These are phyloP conservation scores for Arthrobotrys megalospora DNA, from an alignment of 2,329 filamentous ascomycete genomes.

Conservation along the genomic window DNA sequence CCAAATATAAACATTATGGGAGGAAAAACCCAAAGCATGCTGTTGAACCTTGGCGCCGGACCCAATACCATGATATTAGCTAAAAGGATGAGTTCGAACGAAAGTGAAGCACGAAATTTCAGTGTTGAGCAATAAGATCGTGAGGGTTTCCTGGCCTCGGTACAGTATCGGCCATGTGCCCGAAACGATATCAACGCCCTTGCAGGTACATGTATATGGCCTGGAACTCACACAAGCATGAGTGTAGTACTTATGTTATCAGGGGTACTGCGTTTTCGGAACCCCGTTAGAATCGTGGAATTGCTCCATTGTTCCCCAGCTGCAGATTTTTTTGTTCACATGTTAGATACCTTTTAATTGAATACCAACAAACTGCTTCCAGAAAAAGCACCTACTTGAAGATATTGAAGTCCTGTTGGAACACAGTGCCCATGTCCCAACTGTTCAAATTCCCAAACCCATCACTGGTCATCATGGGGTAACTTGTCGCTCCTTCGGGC, in stretches of 20 bases:
- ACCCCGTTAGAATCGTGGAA: slow-evolving; percentile 49
- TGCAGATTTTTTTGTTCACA: slow-evolving; percentile 16
- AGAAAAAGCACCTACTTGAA: slow-evolving; percentile 42
- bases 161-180: not conserved
- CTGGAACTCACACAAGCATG: not conserved
- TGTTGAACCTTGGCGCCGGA: slow-evolving; percentile 31
- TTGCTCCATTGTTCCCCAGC: slow-evolving; percentile 44
- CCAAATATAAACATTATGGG: slow-evolving; percentile 4
- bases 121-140: slow-evolving; percentile 2
- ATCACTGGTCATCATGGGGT: slow-evolving; percentile 33
- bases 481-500: slow-evolving; percentile 14
- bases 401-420: slow-evolving; percentile 44
- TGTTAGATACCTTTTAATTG: slow-evolving; percentile 12
- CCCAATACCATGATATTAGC: slow-evolving; percentile 19
- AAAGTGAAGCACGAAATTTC: not conserved
- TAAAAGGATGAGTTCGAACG: slow-evolving; percentile 16
- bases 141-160: slow-evolving; percentile 2
- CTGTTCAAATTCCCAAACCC: slow-evolving; percentile 30
- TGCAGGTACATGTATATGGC: not conserved
- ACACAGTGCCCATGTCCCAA: slow-evolving; percentile 45
- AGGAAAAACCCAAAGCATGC: slow-evolving; percentile 2
- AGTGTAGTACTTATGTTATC: not conserved
- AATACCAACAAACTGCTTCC: not conserved
- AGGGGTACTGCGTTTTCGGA: slow-evolving; percentile 48
- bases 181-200: slow-evolving; percentile 5